Evolutionary conservation across 2,329 filamentous ascomycete species (phyloP).

Genomic region (Alternaria hordeiaustralica): DNA sequence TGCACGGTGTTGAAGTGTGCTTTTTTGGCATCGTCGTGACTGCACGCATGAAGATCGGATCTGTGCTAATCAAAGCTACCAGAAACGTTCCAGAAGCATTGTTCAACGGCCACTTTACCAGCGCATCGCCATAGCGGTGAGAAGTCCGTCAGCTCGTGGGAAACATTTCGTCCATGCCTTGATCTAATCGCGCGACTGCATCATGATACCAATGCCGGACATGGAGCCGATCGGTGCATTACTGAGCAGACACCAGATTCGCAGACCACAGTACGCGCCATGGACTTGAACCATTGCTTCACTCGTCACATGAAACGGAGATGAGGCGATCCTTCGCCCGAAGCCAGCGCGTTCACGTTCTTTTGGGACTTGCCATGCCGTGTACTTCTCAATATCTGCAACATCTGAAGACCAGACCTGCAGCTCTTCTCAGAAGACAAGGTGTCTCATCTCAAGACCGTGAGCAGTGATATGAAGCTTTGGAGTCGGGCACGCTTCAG

Average conservation of each 20-base stretch:
- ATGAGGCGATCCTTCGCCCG: not conserved
- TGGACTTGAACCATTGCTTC: not conserved
- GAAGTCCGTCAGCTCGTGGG: not conserved
- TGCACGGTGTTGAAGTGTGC: not conserved
- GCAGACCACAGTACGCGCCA: not conserved
- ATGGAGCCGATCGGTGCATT: not conserved
- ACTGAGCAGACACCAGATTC: not conserved
- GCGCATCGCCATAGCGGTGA: not conserved
- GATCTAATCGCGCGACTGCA: not conserved
- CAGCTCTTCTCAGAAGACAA: not conserved
- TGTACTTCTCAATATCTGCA: not conserved
- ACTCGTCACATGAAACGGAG: not conserved
- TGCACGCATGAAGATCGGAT: not conserved
- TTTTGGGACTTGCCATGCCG: not conserved
- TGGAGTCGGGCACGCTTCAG: not conserved
- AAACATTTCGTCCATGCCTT: not conserved
- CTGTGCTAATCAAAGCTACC: not conserved
- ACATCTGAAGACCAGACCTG: not conserved
- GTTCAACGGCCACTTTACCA: not conserved
- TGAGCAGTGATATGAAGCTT: not conserved
- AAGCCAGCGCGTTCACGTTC: not conserved
- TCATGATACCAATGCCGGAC: not conserved
- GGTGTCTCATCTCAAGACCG: not conserved
- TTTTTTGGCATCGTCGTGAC: not conserved
- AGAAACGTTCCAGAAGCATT: not conserved